A percentile compares a stretch with the other conserved stretches of the same genome.
phyloP scores from a whole-genome alignment of 139 green algal species.

The Chlorella sp. region DNA sequence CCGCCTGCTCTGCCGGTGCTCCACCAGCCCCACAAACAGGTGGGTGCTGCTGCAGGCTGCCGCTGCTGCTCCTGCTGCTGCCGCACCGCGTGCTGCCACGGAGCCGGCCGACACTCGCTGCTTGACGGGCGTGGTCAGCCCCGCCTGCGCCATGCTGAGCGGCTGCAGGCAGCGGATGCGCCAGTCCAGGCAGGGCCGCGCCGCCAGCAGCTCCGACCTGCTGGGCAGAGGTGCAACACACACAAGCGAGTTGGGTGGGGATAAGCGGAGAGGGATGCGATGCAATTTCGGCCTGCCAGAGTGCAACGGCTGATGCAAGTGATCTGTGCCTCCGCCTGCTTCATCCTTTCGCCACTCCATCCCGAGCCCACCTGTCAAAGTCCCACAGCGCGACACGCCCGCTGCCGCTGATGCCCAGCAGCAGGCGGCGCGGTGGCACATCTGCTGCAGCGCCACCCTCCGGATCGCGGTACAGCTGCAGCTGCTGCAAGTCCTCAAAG shows the following conservation, averaged over 20 bases:
- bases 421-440: background rate
- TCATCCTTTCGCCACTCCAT: background rate
- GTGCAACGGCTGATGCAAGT: background rate
- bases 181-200: background rate
- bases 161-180: slow-evolving; percentile 20
- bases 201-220: slow-evolving; percentile 14
- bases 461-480: slow-evolving; percentile 1
- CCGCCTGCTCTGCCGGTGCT: background rate
- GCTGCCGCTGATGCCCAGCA: slow-evolving; percentile 16
- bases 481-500: slow-evolving; percentile 22
- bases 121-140: background rate
- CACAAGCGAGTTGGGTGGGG: no score
- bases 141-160: background rate
- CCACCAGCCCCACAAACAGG: slow-evolving; percentile 19
- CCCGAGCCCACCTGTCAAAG: background rate
- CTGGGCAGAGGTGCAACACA: background rate
- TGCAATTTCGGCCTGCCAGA: no score
- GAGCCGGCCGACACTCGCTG: background rate
- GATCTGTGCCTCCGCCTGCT: no score
- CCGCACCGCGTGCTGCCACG: background rate
- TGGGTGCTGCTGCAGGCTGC: background rate
- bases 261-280: no score
- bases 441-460: background rate
- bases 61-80: background rate
- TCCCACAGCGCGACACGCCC: slow-evolving; percentile 15